Percentiles rank a stretch among this genome's conserved stretches.
phyloP scores from a whole-genome alignment of 495 filamentous ascomycete species.

The Penicillium odoratum region DNA sequence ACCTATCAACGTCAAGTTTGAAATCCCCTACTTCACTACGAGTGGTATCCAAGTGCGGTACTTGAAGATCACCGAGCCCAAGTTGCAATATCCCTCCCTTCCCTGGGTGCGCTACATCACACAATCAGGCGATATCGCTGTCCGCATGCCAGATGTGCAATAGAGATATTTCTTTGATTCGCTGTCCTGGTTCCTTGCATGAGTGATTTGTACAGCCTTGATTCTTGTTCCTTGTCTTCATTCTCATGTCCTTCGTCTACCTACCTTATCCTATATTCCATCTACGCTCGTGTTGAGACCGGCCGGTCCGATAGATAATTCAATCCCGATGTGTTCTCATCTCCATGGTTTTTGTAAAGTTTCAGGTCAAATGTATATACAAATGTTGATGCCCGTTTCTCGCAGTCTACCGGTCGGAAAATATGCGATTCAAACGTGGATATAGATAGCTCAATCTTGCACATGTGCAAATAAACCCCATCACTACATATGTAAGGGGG shows the following conservation, averaged over 20 bases:
- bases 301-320: conserved; percentile 40
- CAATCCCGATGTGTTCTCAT: conserved; percentile 19
- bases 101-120: conserved; percentile 99
- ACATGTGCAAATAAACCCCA: no score
- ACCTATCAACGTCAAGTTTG: conserved; percentile 98
- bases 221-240: conserved; percentile 13
- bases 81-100: conserved; percentile 97
- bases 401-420: no score
- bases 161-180: conserved; percentile 27
- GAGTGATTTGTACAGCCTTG: conserved; percentile 33
- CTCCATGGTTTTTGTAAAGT: neutral
- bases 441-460: no score
- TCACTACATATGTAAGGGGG: no score
- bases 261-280: conserved; percentile 9
- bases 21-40: conserved; percentile 99
- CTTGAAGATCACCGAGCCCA: conserved; percentile 98
- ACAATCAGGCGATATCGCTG: conserved; percentile 92
- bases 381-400: no score
- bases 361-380: no score
- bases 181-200: conserved; percentile 9
- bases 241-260: conserved; percentile 6
- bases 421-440: no score
- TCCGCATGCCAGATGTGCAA: conserved; percentile 84
- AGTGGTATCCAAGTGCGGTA: conserved; percentile 98
- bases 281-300: conserved; percentile 29